Base-by-base conservation (phyloP, 805 yeast genomes). In the Kazachstania africana region DNA sequence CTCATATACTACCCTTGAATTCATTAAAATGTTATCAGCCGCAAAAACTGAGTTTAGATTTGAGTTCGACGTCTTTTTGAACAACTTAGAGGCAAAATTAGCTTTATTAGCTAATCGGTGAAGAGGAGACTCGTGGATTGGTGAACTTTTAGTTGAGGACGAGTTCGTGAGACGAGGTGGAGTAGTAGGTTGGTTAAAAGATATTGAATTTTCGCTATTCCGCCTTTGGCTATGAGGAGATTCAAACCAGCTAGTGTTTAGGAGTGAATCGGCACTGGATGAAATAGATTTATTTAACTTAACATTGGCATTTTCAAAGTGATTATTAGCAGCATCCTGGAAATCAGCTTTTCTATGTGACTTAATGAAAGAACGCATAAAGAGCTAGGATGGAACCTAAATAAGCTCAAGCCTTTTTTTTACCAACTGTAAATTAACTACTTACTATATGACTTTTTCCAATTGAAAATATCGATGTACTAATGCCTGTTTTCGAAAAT, bases 311-410 rank as follows among this genome's bases (percentile, higher is more conserved):
- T 33, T 34, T 4, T 28, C 42, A 15, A 28, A 37, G 10, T 19
- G 6, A 20, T 16, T 22, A 16, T 26, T 45, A n/a, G n/a, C n/a
- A n/a, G n/a, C n/a, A 14, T 47, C 55, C 18, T 49, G 39, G 1
- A 64, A 56, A 14, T 50, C 50, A 4, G 62, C 57, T 28, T 53
- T 48, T 23, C 53, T 49, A 34, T 60, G 64, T 5, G 66, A 47
- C 34, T 57, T 60, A 26, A 61, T 61, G 40, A 61, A 59, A 3
- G 66, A 57, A 25, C 59, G 45, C 66, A 60, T 60, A 23, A 23
- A n/a, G n/a, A n/a, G n/a, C n/a, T n/a, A n/a, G n/a, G n/a, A n/a
- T n/a, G n/a, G n/a, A n/a, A n/a, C n/a, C n/a, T n/a, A n/a, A n/a
- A n/a, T n/a, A n/a, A n/a, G n/a, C n/a, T n/a, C n/a, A n/a, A n/a